A percentile compares a stretch with the other conserved stretches of the same genome.
phyloP scores from a whole-genome alignment of 202 grass and related monocot genomes.

The Carex arenaria region DNA sequence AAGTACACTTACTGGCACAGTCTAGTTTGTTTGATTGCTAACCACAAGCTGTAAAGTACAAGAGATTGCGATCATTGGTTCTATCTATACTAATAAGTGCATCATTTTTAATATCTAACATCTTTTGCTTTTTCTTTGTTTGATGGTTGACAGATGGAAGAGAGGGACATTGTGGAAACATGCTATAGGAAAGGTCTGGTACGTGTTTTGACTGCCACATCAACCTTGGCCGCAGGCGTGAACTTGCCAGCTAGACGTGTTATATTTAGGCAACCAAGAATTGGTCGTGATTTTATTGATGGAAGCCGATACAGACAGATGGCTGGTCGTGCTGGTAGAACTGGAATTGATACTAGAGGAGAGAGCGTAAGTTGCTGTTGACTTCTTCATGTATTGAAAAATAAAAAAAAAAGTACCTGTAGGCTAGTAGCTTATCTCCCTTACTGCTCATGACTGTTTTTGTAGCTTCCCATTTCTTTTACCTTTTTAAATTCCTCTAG shows the following conservation, averaged over 20 bases:
- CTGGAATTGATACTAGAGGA: slow-evolving; percentile 97
- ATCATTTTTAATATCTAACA: slow-evolving; percentile 21
- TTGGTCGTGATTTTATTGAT: slow-evolving; percentile 96
- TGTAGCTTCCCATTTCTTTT: neutral
- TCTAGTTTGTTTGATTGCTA: slow-evolving; percentile 12
- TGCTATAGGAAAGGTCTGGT: slow-evolving; percentile 93
- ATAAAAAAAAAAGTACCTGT: neutral
- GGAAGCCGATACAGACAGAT: slow-evolving; percentile 96
- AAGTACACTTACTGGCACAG: neutral
- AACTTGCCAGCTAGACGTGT: slow-evolving; percentile 96
- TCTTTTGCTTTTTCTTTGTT: slow-evolving; percentile 4
- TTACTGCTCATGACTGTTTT: neutral
- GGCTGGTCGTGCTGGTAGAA: slow-evolving; percentile 94
- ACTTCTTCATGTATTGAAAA: neutral
- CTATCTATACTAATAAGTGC: slow-evolving; percentile 5
- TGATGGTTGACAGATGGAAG: slow-evolving; percentile 57
- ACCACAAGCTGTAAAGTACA: neutral
- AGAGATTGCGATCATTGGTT: neutral
- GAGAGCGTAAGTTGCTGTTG: slow-evolving; percentile 76
- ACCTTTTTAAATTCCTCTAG: neutral
- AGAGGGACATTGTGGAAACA: slow-evolving; percentile 92
- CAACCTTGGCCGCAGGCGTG: slow-evolving; percentile 93
- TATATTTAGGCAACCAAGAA: slow-evolving; percentile 90
- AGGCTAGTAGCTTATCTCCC: neutral
- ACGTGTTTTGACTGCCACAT: slow-evolving; percentile 92